Evolutionary conservation across 148 eudicot genomes (phyloP).

Genomic region (Diospyros kaki): DNA sequence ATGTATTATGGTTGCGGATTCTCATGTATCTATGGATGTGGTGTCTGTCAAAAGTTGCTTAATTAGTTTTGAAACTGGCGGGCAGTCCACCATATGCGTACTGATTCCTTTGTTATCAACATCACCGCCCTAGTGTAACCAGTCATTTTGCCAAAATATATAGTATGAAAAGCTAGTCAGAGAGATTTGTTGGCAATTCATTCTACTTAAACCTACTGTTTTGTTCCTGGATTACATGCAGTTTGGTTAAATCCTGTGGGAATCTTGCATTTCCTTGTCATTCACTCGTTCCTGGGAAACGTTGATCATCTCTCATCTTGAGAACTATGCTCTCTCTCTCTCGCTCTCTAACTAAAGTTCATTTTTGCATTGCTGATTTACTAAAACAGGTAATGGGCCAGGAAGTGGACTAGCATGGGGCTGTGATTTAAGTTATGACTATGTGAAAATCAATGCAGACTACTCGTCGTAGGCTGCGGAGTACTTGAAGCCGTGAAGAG

Average conservation of each 20-base stretch:
- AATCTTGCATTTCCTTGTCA: background rate
- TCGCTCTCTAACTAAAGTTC: too few relatives aligned
- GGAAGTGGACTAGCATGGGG: constrained; percentile 93
- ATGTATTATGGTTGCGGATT: too few relatives aligned
- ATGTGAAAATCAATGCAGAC: constrained; percentile 89
- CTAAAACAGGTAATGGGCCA: constrained; percentile 69
- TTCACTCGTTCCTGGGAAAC: background rate
- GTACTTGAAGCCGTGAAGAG: too few relatives aligned
- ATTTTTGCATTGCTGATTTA: background rate
- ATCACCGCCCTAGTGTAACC: too few relatives aligned
- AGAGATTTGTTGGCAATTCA: background rate
- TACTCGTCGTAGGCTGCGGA: constrained; percentile 54
- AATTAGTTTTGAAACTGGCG: too few relatives aligned
- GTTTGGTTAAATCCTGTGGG: background rate
- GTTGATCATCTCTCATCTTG: background rate
- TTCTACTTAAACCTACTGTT: background rate
- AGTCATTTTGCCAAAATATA: too few relatives aligned
- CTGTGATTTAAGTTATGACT: constrained; percentile 92
- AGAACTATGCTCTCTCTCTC: background rate
- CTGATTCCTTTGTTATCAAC: too few relatives aligned
- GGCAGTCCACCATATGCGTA: too few relatives aligned
- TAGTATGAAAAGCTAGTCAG: background rate
- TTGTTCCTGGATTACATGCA: background rate
- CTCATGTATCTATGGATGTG: too few relatives aligned
- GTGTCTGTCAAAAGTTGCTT: too few relatives aligned